phyloP scores from a whole-genome alignment of 2,329 filamentous ascomycete species.

The Septoria petroselini region DNA sequence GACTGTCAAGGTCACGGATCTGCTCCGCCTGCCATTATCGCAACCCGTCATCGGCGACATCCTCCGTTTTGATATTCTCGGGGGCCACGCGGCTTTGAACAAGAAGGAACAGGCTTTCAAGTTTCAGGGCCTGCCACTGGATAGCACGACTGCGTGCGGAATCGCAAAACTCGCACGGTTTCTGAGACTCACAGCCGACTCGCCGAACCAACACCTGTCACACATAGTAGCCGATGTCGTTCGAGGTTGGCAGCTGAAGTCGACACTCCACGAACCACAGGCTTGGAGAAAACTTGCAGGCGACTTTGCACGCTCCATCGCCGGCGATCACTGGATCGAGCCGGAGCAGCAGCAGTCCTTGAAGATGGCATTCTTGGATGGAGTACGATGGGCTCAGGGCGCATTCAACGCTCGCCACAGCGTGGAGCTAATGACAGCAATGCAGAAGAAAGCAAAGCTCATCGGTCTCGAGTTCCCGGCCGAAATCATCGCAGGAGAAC shows the following conservation, averaged over 20 bases:
- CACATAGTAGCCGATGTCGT: slow-evolving; percentile 20
- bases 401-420: slow-evolving; percentile 14
- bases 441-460: slow-evolving; percentile 9
- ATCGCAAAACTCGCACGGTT: slow-evolving; percentile 14
- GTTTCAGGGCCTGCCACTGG: background rate
- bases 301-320: background rate
- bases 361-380: slow-evolving; percentile 20
- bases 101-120: background rate
- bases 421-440: slow-evolving; percentile 1
- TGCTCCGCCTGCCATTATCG: slow-evolving; percentile 2
- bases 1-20: slow-evolving; percentile 18
- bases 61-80: background rate
- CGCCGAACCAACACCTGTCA: slow-evolving; percentile 10
- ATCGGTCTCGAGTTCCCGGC: slow-evolving; percentile 17
- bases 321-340: background rate
- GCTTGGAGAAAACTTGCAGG: slow-evolving; percentile 9
- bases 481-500: slow-evolving; percentile 12
- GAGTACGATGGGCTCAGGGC: slow-evolving; percentile 14
- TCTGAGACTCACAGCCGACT: slow-evolving; percentile 1
- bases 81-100: background rate
- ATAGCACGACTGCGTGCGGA: background rate
- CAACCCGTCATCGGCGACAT: background rate
- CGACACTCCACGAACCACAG: background rate
- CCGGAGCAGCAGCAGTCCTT: background rate
- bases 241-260: slow-evolving; percentile 17